Evolutionary conservation across 306 rosid genomes (phyloP).

Genomic region (Hylodesmum podocarpum): DNA sequence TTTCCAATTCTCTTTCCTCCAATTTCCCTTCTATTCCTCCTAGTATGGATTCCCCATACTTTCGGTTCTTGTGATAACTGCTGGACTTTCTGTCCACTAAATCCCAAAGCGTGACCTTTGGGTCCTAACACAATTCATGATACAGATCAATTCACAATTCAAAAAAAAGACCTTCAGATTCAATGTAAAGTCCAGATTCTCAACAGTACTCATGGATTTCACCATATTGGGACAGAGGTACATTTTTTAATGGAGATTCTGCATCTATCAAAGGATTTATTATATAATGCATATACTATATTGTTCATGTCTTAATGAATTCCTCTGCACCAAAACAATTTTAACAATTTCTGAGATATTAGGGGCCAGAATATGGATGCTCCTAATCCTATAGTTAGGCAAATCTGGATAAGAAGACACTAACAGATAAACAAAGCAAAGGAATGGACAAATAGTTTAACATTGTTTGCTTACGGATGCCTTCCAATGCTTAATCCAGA

Average conservation of each 20-base stretch:
- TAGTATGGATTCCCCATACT: too few species aligned
- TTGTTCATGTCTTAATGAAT: background rate
- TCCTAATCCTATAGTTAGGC: background rate
- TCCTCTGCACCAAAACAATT: background rate
- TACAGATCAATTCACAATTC: too few species aligned
- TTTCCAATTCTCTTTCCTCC: too few species aligned
- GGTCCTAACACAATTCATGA: too few species aligned
- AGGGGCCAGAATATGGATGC: background rate
- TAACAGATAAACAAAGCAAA: constrained; percentile 9
- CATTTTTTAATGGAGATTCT: background rate
- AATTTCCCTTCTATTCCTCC: too few species aligned
- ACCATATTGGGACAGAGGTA: background rate
- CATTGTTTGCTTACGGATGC: constrained; percentile 67
- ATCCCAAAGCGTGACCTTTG: too few species aligned
- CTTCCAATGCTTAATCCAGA: constrained; percentile 83
- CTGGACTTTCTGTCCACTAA: too few species aligned
- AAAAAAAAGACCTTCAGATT: background rate
- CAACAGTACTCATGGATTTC: background rate
- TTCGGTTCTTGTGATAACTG: too few species aligned
- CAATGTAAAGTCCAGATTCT: too few species aligned
- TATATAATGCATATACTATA: background rate
- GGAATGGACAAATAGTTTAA: constrained; percentile 22
- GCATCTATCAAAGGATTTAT: constrained; percentile 1
- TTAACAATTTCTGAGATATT: background rate
- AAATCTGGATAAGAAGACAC: background rate